These are phyloP conservation scores for Wolfiporia cocos DNA, from an alignment of 1,284 basidiomycete species.

Conservation along the genomic window DNA sequence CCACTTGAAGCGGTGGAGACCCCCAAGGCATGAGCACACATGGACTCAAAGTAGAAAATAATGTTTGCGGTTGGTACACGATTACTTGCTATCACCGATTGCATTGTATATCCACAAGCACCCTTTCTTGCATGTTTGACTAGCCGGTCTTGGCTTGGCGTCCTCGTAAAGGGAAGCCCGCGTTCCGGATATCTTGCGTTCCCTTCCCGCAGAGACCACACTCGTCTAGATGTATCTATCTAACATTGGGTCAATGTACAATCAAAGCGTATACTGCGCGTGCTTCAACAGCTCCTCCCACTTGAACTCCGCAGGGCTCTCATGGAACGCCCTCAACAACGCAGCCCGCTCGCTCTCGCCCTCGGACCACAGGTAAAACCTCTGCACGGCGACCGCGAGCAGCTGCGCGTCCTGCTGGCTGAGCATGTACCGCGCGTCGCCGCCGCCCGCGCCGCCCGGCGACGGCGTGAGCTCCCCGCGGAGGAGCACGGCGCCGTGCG, in stretches of 20 bases:
- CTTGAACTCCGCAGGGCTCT: slow-evolving; percentile 63
- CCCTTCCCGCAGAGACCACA: too few relatives aligned
- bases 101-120: too few relatives aligned
- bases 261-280: slow-evolving; percentile 24
- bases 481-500: slow-evolving; percentile 83
- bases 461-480: slow-evolving; percentile 87
- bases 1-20: slow-evolving; percentile 63
- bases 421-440: slow-evolving; percentile 48
- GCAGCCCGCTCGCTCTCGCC: slow-evolving; percentile 32
- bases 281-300: slow-evolving; percentile 67
- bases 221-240: too few relatives aligned
- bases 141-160: too few relatives aligned
- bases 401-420: slow-evolving; percentile 78
- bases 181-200: too few relatives aligned
- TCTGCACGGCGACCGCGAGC: slow-evolving; percentile 73
- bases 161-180: too few relatives aligned
- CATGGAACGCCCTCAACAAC: slow-evolving; percentile 66
- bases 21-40: slow-evolving; percentile 22
- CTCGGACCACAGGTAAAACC: slow-evolving; percentile 73
- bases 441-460: slow-evolving; percentile 29
- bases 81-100: too few relatives aligned
- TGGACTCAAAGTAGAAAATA: too few relatives aligned
- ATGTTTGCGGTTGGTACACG: too few relatives aligned
- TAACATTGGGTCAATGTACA: not conserved
- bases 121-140: too few relatives aligned